phyloP scores from a whole-genome alignment of 2,329 filamentous ascomycete species.

The Cladophialophora chaetospira region DNA sequence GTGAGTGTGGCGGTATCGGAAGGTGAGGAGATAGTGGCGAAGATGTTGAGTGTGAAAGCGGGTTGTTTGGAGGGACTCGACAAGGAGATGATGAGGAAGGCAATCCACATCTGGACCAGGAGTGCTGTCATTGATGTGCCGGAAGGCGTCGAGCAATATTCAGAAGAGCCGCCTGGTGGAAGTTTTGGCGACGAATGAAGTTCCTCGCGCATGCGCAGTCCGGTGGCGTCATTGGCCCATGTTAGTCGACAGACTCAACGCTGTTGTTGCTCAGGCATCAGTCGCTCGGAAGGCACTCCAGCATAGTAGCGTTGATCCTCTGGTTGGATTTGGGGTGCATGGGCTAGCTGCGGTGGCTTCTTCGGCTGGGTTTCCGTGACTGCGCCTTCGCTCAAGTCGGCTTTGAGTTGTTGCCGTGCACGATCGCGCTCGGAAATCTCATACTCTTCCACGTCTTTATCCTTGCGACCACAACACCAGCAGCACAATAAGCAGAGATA shows the following conservation, averaged over 20 bases:
- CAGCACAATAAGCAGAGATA: constrained; percentile 24
- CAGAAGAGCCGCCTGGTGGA: constrained; percentile 47
- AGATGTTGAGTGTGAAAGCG: constrained; percentile 65
- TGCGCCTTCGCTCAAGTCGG: not conserved
- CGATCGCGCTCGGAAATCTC: constrained; percentile 3
- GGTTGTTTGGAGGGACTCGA: constrained; percentile 66
- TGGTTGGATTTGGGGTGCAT: too few species aligned
- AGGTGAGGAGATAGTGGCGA: constrained; percentile 53
- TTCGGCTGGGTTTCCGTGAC: not conserved
- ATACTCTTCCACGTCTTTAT: constrained; percentile 15
- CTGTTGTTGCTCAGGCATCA: too few species aligned
- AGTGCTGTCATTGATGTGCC: constrained; percentile 71
- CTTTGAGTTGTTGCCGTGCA: not conserved
- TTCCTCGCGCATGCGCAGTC: not conserved
- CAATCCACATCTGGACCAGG: constrained; percentile 69
- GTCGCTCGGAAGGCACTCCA: not conserved
- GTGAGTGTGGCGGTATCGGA: not conserved
- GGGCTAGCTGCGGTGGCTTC: constrained; percentile 9
- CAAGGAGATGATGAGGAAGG: constrained; percentile 59
- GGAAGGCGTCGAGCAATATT: constrained; percentile 60
- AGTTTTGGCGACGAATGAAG: constrained; percentile 12
- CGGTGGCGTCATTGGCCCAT: too few species aligned
- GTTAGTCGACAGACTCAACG: too few species aligned
- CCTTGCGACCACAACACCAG: constrained; percentile 19
- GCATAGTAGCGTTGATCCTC: too few species aligned